Evolutionary conservation across 2,329 filamentous ascomycete species (phyloP).

Genomic region (Neonectria neomacrospora): DNA sequence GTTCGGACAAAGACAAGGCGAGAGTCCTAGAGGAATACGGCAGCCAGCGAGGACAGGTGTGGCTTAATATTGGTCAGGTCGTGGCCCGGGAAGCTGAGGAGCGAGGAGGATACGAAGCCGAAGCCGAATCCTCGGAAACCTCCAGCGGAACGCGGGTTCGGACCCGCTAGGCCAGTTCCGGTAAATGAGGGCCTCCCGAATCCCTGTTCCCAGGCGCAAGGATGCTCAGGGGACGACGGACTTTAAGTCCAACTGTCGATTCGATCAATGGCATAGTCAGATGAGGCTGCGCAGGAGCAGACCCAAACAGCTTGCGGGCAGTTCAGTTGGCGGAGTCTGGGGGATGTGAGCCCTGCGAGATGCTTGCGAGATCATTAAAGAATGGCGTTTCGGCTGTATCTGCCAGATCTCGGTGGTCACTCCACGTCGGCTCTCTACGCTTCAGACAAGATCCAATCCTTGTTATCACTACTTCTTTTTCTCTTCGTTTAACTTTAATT

Average conservation of each 20-base stretch:
- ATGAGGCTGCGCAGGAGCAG: neutral
- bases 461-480: neutral
- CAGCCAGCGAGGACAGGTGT: constrained; percentile 2
- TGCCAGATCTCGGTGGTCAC: neutral
- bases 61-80: constrained; percentile 13
- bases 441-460: neutral
- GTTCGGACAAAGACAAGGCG: constrained; percentile 28
- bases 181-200: neutral
- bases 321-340: neutral
- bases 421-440: neutral
- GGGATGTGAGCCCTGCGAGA: constrained; percentile 6
- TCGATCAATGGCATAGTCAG: neutral
- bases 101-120: constrained; percentile 26
- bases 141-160: constrained; percentile 38
- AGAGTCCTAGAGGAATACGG: constrained; percentile 2
- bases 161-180: constrained; percentile 27
- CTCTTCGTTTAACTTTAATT: constrained; percentile 18
- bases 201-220: constrained; percentile 19
- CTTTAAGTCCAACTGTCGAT: neutral
- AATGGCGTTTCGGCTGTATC: neutral
- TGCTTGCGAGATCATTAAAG: constrained; percentile 19
- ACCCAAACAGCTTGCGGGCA: too few species aligned
- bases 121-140: constrained; percentile 39
- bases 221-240: neutral
- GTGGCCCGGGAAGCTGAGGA: constrained; percentile 16